A percentile compares a stretch with the other conserved stretches of the same genome.
Evolutionary conservation across 2,329 filamentous ascomycete species (phyloP).

Genomic region (Leptosphaerulina australis): DNA sequence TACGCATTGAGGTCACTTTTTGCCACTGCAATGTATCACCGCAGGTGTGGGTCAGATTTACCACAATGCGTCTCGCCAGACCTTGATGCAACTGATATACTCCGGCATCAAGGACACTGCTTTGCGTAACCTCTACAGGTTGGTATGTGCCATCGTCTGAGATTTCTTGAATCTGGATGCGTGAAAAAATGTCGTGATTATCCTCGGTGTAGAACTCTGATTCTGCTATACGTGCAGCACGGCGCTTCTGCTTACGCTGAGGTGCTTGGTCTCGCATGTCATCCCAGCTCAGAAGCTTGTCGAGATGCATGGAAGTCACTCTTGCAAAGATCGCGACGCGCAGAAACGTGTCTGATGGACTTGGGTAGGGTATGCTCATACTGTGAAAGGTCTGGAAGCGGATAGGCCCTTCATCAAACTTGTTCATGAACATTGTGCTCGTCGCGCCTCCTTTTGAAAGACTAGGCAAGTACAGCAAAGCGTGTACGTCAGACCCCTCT

Average conservation of each 20-base stretch:
- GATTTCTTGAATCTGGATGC: slow-evolving; percentile 88
- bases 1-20: slow-evolving; percentile 75
- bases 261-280: slow-evolving; percentile 84
- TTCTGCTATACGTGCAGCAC: slow-evolving; percentile 77
- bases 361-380: slow-evolving; percentile 88
- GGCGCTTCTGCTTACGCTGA: slow-evolving; percentile 62
- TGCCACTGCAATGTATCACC: slow-evolving; percentile 89
- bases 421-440: slow-evolving; percentile 90
- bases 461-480: slow-evolving; percentile 93
- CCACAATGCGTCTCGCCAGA: slow-evolving; percentile 82
- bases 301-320: slow-evolving; percentile 90
- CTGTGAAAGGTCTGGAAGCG: slow-evolving; percentile 98
- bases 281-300: slow-evolving; percentile 98
- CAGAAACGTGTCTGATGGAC: slow-evolving; percentile 74
- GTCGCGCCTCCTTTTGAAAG: slow-evolving; percentile 87
- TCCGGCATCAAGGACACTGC: slow-evolving; percentile 80
- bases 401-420: slow-evolving; percentile 90
- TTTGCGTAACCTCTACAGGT: slow-evolving; percentile 91
- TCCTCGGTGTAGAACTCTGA: slow-evolving; percentile 93
- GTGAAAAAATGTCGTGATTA: slow-evolving; percentile 87
- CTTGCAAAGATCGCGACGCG: slow-evolving; percentile 90
- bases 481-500: slow-evolving; percentile 94
- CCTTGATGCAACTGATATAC: slow-evolving; percentile 96
- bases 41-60: slow-evolving; percentile 90
- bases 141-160: slow-evolving; percentile 89